A percentile compares a stretch with the other conserved stretches of the same genome.
Conservation (phyloP, 2,329 filamentous ascomycete species). For the Monosporascus sp. region DNA sequence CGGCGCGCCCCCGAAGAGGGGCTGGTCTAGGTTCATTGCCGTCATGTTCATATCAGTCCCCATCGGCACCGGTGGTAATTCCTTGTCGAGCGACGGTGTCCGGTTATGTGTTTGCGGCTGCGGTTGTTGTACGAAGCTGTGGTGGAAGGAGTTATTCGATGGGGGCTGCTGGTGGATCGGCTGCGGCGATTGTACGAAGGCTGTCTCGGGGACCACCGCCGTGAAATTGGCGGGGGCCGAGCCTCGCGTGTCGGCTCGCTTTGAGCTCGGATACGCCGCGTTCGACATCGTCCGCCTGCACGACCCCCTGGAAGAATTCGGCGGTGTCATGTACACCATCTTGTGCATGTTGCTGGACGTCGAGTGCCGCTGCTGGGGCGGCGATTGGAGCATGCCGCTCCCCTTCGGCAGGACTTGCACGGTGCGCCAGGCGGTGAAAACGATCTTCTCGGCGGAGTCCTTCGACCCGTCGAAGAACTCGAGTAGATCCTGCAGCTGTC, state of each 20-base stretch:
- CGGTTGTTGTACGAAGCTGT: constrained; percentile 4
- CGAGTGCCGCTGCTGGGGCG: constrained; percentile 1
- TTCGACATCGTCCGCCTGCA: constrained; percentile 18
- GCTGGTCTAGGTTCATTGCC: constrained; percentile 8
- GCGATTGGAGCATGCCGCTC: constrained; percentile 7
- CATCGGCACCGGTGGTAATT: constrained; percentile 10
- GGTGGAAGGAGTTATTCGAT: neutral
- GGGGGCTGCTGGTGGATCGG: constrained; percentile 4
- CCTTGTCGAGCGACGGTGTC: constrained; percentile 11
- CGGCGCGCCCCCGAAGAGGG: constrained; percentile 4
- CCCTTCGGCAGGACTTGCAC: constrained; percentile 26
- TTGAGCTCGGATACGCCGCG: constrained; percentile 16
- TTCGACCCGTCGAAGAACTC: constrained; percentile 59
- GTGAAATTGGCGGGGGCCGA: neutral
- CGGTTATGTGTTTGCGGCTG: constrained; percentile 4
- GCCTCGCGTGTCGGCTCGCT: neutral
- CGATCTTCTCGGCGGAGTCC: constrained; percentile 52
- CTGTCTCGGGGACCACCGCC: neutral
- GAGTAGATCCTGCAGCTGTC: constrained; percentile 58
- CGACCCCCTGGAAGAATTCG: constrained; percentile 11
- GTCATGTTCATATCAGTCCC: constrained; percentile 2
- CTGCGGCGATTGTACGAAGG: neutral
- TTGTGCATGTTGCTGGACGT: constrained; percentile 10
- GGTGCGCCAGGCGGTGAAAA: constrained; percentile 46
- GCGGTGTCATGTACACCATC: constrained; percentile 12